Percentiles rank a stretch among this genome's conserved stretches.
These are phyloP conservation scores for Fusarium luffae DNA, from an alignment of 2,329 filamentous ascomycete genomes.

Conservation along the genomic window DNA sequence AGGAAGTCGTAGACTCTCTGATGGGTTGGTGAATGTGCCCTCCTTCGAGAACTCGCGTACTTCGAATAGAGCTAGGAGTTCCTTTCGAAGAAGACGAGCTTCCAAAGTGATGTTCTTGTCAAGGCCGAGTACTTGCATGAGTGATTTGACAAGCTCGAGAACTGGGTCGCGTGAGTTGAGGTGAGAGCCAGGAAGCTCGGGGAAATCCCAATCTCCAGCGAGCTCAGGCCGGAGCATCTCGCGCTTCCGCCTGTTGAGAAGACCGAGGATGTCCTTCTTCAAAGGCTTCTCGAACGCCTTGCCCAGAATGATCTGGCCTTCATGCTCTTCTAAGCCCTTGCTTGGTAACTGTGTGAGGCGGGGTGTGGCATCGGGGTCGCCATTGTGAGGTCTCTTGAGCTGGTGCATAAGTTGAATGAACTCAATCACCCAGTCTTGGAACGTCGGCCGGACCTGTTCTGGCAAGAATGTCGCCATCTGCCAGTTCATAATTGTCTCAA, in stretches of 20 bases:
- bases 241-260: conserved; percentile 87
- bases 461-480: conserved; percentile 93
- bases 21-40: conserved; percentile 89
- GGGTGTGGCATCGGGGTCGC: conserved; percentile 62
- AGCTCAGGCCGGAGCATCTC: conserved; percentile 92
- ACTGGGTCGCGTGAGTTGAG: conserved; percentile 70
- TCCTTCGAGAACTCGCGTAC: conserved; percentile 92
- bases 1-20: conserved; percentile 75
- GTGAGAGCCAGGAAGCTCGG: conserved; percentile 79
- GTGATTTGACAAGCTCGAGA: conserved; percentile 88
- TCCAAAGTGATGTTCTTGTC: conserved; percentile 93
- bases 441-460: conserved; percentile 79
- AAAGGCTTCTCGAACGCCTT: conserved; percentile 87
- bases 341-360: conserved; percentile 69
- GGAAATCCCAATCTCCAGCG: conserved; percentile 87
- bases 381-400: conserved; percentile 75
- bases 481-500: conserved; percentile 98
- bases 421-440: conserved; percentile 92
- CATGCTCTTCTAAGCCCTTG: conserved; percentile 68
- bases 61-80: conserved; percentile 89
- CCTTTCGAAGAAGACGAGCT: conserved; percentile 86
- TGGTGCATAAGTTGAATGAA: conserved; percentile 95
- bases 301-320: conserved; percentile 76
- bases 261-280: conserved; percentile 84
- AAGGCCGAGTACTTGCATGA: conserved; percentile 91